A percentile compares a stretch with the other conserved stretches of the same genome.
Conservation (phyloP, 2,329 filamentous ascomycete species). For the Hymenoscyphus infarciens region DNA sequence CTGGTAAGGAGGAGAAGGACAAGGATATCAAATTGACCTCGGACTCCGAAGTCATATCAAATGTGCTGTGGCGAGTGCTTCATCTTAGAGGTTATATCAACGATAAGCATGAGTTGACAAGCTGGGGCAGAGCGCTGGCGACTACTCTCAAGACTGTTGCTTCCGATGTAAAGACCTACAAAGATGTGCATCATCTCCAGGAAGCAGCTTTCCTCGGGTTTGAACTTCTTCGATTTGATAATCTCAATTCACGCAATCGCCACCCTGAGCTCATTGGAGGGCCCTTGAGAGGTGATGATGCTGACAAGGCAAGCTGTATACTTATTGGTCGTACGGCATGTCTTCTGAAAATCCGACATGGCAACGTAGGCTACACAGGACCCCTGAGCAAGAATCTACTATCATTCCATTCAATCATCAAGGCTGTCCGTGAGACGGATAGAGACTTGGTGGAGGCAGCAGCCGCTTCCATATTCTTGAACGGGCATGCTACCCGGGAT, state of each 20-base stretch:
- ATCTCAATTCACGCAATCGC: slow-evolving; percentile 67
- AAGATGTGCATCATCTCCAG: slow-evolving; percentile 53
- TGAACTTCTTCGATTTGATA: slow-evolving; percentile 75
- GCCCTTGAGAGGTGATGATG: slow-evolving; percentile 56
- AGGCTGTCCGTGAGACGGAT: slow-evolving; percentile 72
- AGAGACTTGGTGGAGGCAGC: slow-evolving; percentile 83
- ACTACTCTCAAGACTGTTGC: slow-evolving; percentile 62
- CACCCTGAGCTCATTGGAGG: slow-evolving; percentile 53
- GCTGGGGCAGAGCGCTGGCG: slow-evolving; percentile 78
- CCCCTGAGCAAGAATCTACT: slow-evolving; percentile 88
- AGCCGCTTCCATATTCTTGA: slow-evolving; percentile 74
- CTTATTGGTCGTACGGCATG: slow-evolving; percentile 85
- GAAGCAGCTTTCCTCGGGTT: slow-evolving; percentile 80
- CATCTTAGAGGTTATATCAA: slow-evolving; percentile 85
- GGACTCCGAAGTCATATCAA: slow-evolving; percentile 66
- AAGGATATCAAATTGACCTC: slow-evolving; percentile 45
- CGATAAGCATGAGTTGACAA: slow-evolving; percentile 71
- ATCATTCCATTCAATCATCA: slow-evolving; percentile 79
- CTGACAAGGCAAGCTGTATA: slow-evolving; percentile 74
- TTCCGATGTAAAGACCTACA: slow-evolving; percentile 43
- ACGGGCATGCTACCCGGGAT: slow-evolving; percentile 73
- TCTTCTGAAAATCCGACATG: slow-evolving; percentile 76
- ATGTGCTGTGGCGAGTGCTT: slow-evolving; percentile 83
- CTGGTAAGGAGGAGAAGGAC: slow-evolving; percentile 25
- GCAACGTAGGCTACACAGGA: slow-evolving; percentile 86